Conservation (phyloP, 805 yeast genomes). For the Yarrowia bubula region DNA sequence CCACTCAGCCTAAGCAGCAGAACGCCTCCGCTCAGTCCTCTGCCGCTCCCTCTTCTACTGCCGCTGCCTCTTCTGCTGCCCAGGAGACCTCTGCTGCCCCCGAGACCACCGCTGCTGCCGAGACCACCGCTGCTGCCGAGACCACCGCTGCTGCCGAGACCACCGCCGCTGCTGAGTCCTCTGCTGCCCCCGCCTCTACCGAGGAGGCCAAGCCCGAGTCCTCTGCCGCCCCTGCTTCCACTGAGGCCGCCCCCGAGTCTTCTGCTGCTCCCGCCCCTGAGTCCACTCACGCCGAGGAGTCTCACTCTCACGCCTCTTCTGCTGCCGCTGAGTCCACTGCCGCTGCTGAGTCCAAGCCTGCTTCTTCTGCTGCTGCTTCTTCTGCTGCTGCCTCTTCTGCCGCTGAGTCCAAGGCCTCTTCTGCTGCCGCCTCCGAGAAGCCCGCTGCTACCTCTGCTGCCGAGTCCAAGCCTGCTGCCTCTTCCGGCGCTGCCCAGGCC, state of each 20-base stretch:
- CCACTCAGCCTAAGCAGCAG: conserved; percentile 20
- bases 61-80: background rate
- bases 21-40: background rate
- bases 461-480: background rate
- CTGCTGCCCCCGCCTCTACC: background rate
- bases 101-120: conserved; percentile 1
- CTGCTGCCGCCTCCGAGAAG: background rate
- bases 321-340: background rate
- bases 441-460: conserved; percentile 3
- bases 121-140: conserved; percentile 2
- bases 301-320: background rate
- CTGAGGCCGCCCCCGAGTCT: background rate
- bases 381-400: background rate
- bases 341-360: background rate
- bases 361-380: background rate
- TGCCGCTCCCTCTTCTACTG: conserved; percentile 2
- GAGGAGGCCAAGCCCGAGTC: background rate
- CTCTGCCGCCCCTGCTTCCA: background rate
- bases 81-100: background rate
- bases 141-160: background rate
- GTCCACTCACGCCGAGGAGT: background rate
- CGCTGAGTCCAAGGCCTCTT: background rate
- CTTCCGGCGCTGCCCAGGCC: conserved; percentile 7
- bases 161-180: background rate
- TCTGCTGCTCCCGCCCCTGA: background rate